Percentiles rank a stretch among this genome's conserved stretches.
Evolutionary conservation across 768 basidiomycete genomes (phyloP).

Genomic region (Cystofilobasidium ferigula): DNA sequence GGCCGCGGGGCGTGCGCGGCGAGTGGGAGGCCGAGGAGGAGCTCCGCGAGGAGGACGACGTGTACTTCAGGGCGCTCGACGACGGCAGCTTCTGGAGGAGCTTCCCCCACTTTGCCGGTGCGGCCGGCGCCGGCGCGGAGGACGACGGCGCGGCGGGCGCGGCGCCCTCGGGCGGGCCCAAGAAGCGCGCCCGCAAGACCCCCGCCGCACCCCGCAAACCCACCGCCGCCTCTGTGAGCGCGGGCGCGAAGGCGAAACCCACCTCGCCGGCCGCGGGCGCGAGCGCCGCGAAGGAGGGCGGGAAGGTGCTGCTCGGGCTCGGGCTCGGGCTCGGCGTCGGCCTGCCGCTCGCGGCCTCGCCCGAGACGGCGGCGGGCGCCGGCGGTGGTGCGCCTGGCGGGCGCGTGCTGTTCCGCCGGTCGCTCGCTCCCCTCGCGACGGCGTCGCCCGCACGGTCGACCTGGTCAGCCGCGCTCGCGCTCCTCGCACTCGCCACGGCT

Average conservation of each 20-base stretch:
- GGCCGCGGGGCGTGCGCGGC: not conserved
- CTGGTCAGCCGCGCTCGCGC: too few species aligned
- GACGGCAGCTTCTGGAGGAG: not conserved
- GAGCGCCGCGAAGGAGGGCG: not conserved
- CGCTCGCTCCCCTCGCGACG: too few species aligned
- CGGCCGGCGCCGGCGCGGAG: too few species aligned
- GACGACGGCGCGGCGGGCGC: not conserved
- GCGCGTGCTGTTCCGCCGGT: too few species aligned
- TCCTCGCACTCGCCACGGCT: too few species aligned
- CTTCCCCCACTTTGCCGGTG: not conserved
- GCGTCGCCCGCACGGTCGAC: too few species aligned
- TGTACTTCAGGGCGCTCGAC: not conserved
- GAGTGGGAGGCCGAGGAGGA: conserved; percentile 7
- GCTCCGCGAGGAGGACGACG: not conserved
- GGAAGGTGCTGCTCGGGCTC: not conserved
- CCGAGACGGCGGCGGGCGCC: not conserved
- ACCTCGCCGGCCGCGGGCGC: not conserved
- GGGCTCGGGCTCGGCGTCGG: not conserved
- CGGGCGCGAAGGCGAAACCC: not conserved
- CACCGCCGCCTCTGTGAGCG: not conserved
- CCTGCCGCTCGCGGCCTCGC: not conserved
- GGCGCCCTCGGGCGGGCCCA: not conserved
- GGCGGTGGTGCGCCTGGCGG: too few species aligned
- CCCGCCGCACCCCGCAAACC: too few species aligned
- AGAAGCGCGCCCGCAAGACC: not conserved